Evolutionary conservation across 73 alveolate genomes (phyloP).

Genomic region (Paraurostyla sp.): DNA sequence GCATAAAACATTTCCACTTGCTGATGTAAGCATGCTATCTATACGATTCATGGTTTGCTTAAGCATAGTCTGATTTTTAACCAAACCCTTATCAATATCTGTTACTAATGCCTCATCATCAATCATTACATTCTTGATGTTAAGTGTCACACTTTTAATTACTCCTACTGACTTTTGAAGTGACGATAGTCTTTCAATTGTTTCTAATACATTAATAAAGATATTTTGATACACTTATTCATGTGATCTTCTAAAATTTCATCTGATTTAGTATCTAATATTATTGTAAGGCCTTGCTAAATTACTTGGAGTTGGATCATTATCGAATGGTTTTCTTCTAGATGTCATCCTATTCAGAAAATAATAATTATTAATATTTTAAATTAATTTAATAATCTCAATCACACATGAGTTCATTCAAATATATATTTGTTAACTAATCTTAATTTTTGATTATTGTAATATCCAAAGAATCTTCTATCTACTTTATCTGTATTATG

Average conservation of each 20-base stretch:
- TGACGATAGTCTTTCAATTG: not conserved
- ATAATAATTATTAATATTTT: no score
- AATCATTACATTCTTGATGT: slow-evolving; percentile 20
- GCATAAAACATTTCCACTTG: slow-evolving; percentile 52
- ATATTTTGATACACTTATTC: slow-evolving; percentile 11
- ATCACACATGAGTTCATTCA: no score
- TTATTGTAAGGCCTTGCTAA: no score
- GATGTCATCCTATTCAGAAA: no score
- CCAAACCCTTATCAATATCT: slow-evolving; percentile 43
- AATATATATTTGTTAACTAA: not conserved
- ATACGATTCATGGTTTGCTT: slow-evolving; percentile 42
- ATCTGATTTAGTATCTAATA: not conserved
- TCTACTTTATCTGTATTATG: slow-evolving; percentile 65
- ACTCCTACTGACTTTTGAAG: slow-evolving; percentile 22
- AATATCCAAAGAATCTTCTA: slow-evolving; percentile 62
- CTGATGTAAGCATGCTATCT: slow-evolving; percentile 38
- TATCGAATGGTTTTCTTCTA: slow-evolving; percentile 15
- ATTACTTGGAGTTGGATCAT: no score
- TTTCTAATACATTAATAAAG: not conserved
- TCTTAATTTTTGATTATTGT: slow-evolving; percentile 38
- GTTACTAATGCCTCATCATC: slow-evolving; percentile 53
- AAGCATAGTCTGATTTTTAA: slow-evolving; percentile 14
- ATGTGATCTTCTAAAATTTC: slow-evolving; percentile 40
- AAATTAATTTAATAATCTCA: no score
- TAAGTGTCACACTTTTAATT: slow-evolving; percentile 2